Base-by-base conservation (phyloP, 768 basidiomycete species). In the Trametes punicea region DNA sequence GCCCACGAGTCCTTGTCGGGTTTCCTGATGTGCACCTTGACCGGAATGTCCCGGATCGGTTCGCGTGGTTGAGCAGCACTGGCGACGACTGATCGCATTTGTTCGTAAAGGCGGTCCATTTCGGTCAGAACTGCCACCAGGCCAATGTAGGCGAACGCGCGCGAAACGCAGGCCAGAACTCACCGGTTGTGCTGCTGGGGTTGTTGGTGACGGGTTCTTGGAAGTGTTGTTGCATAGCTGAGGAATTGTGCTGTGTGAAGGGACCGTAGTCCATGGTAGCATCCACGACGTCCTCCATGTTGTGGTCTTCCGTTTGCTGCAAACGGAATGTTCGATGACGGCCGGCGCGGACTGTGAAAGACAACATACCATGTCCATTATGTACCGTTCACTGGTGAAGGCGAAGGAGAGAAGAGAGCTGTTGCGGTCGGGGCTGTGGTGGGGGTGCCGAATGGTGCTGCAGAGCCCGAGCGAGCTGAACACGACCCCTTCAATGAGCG, bases 1-100 rank as follows among this genome's bases (percentile, higher is more conserved):
- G 81, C 75, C 90, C 90, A 92, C 16, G 85, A 79, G 68, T 92
- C 90, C 65, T 75, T 82, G 52, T 90, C 90, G 31, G 90, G 85
- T 62, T 83, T 76, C 60, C 90, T 79, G 62, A 90, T 86, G 64
- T 92, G 90, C 18, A 93, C 88, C 69, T 92, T 91, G 56, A 92
- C 90, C 56, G 87, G 81, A 56, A 92, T 81, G 55, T 92, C 89
- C 50, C 85, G 82, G 41, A 60, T 58, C 16, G 57, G 62, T 36
- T 60, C 59, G 21, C 59, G 59, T 10, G 47, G 47, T 36, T 60
- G 62, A n/a, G 55, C 31, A 21, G 49, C 45, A 31, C 40, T 29
- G 29, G 59, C 62, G n/a, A 63, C 46, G 23, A 51, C 48, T 47
- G 58, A 52, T 42, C 59, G 55, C 62, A 60, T 63, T 54, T 53